Conservation (phyloP, 371 early-diverging fungal species). For the Coemansia sp. region DNA sequence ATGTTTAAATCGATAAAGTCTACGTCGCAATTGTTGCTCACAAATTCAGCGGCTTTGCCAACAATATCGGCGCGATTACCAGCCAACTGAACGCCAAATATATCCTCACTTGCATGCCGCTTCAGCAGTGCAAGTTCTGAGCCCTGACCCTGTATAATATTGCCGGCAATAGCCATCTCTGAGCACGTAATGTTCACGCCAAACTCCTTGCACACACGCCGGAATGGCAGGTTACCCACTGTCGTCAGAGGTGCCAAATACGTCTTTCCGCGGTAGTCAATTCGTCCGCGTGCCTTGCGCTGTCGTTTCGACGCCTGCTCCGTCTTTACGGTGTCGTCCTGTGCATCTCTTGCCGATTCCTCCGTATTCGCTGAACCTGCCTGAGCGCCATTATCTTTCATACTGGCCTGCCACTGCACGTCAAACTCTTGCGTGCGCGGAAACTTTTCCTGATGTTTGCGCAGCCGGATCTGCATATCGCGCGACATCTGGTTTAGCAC, state of each 20-base stretch:
- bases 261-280: slow-evolving; percentile 84
- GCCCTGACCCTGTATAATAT: slow-evolving; percentile 69
- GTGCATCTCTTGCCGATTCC: background rate
- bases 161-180: slow-evolving; percentile 88
- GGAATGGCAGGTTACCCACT: slow-evolving; percentile 96
- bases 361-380: background rate
- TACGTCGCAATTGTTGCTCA: slow-evolving; percentile 66
- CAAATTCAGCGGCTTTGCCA: slow-evolving; percentile 65
- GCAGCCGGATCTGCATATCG: slow-evolving; percentile 56
- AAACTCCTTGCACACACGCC: slow-evolving; percentile 86
- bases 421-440: slow-evolving; percentile 29
- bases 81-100: slow-evolving; percentile 91
- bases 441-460: slow-evolving; percentile 50
- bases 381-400: background rate
- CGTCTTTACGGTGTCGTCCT: slow-evolving; percentile 6
- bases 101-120: slow-evolving; percentile 83
- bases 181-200: slow-evolving; percentile 97
- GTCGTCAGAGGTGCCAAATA: slow-evolving; percentile 97
- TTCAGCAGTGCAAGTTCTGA: slow-evolving; percentile 76
- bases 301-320: slow-evolving; percentile 39
- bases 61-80: slow-evolving; percentile 68
- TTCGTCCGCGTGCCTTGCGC: slow-evolving; percentile 15
- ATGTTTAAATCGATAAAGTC: slow-evolving; percentile 96
- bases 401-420: slow-evolving; percentile 8
- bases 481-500: slow-evolving; percentile 50